Evolutionary conservation across 2,329 filamentous ascomycete genomes (phyloP), one percentile per base, ranked within the genome.

Genomic region (Fusarium illudens): DNA sequence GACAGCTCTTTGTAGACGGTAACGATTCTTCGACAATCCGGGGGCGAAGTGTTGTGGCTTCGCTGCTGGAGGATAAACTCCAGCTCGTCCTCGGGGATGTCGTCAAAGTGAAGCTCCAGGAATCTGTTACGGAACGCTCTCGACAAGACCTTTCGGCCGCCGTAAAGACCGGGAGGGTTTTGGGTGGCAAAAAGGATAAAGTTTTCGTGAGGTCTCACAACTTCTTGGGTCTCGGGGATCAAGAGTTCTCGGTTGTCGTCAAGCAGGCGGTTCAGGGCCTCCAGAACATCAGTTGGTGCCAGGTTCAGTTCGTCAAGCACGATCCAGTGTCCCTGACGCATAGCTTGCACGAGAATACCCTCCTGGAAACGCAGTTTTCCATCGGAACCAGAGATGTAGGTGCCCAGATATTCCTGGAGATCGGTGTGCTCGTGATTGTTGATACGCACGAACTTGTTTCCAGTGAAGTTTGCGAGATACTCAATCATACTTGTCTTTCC

Each of bases 401-500:
- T 97, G 17, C 96, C 96, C 6, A 99, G 83, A 74, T 99, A 99
- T 76, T 99, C 96, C 78, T 99, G 96, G 34, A 99, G 83, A 78
- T 99, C 96, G 0, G 96, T 99, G 75, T 99, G 96, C 76, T 99
- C 96, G 79, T 99, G 96, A 72, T 99, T 99, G 81, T 99, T 99
- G 83, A 99, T 99, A 63, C 96, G 89, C 42, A 99, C 94, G 75
- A 98, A 99, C 75, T 92, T 96, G 77, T 99, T 97, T 4, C 96
- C 96, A 29, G 94, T 98, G 58, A 92, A 91, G 75, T 97, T 96
- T n/a, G 96, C 95, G 34, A 99, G 86, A 76, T 97, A 97, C 79
- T 98, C 95, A 39, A 99, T 97, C 96, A 99, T 99, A 79, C 95
- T 98, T 0, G 96, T 99, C 80, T 99, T 99, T 68, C 96, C 96